phyloP scores from a whole-genome alignment of 108 stramenopile species.

The Craspedostauros australis region DNA sequence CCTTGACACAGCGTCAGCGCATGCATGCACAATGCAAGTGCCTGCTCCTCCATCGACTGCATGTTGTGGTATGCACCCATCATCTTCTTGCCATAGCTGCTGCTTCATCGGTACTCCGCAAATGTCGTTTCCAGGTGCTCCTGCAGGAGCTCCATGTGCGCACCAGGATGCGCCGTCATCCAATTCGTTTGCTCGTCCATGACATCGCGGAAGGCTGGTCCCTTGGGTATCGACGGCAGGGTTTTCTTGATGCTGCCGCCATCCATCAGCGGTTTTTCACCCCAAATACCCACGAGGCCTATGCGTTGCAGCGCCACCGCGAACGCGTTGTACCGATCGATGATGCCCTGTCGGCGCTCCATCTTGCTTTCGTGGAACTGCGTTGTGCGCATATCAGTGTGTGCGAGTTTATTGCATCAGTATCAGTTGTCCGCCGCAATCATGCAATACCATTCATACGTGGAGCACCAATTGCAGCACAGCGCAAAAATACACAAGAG shows the following conservation, averaged over 20 bases:
- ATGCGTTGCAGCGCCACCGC: conserved; percentile 71
- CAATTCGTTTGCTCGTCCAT: conserved; percentile 79
- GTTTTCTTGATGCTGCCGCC: conserved; percentile 63
- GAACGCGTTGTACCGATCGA: conserved; percentile 63
- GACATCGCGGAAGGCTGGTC: conserved; percentile 76
- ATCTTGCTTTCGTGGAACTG: conserved; percentile 66
- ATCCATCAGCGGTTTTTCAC: conserved; percentile 64
- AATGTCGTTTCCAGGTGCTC: conserved; percentile 50
- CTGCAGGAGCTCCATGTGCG: conserved; percentile 37
- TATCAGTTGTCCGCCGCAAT: background rate
- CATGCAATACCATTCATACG: background rate
- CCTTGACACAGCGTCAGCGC: background rate
- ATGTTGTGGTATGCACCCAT: too few species aligned
- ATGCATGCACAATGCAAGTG: background rate
- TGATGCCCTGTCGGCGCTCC: conserved; percentile 53
- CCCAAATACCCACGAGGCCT: conserved; percentile 74
- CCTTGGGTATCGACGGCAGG: conserved; percentile 55
- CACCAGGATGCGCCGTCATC: conserved; percentile 76
- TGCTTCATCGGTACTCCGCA: conserved; percentile 25
- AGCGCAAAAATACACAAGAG: background rate
- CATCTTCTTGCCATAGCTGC: background rate
- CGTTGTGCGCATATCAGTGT: background rate
- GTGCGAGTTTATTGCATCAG: too few species aligned
- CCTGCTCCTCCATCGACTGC: too few species aligned
- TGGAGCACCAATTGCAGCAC: background rate